Base-by-base conservation (phyloP, 495 filamentous ascomycete species). In the Lophiostoma macrostomum region DNA sequence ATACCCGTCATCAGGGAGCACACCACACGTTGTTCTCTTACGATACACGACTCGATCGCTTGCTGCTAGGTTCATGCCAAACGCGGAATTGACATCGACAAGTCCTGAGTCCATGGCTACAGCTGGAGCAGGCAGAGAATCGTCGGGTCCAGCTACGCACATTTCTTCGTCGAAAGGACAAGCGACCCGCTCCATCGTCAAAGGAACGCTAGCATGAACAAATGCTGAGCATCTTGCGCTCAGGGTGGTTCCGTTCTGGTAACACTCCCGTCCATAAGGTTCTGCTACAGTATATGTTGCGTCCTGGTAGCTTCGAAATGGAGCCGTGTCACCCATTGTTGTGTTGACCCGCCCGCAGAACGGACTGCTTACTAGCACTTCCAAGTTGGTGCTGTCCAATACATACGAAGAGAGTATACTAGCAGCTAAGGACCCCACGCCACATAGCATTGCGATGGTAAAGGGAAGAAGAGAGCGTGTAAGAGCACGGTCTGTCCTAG, bases 391-490 rank as follows among this genome's bases (percentile, higher is more conserved):
- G 16, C 25, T 43, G 25, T 41, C 38, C 4, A 53, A 37, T 11
- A 43, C 39, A 11, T 20, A 31, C 7, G 49, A 53, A n/a, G 49
- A 53, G 39, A 53, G 44, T 27, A 53, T 49, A 16, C 5, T 11
- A 12, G 45, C 18, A 3, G 45, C 45, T 32, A 30, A 49, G 5
- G 45, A 36, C 4, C 36, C 38, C 1, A n/a, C 45, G 3, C 36
- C 45, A 20, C 19, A 34, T 18, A 37, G 16, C 3, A 12, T n/a
- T 4, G 45, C 29, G 18, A 49, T 30, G 19, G 18, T 5, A 5
- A 49, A 30, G 19, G 25, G 32, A 8, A 49, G 10, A 2, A 24
- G 38, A 4, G 23, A 25, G 7, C 30, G 29, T 36, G 20, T 6
- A 5, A 49, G 3, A 7, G 20, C 45, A 13, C 12, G 16, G 2